Evolutionary conservation across 2,329 filamentous ascomycete genomes (phyloP).

Genomic region (Phialophora chinensis): DNA sequence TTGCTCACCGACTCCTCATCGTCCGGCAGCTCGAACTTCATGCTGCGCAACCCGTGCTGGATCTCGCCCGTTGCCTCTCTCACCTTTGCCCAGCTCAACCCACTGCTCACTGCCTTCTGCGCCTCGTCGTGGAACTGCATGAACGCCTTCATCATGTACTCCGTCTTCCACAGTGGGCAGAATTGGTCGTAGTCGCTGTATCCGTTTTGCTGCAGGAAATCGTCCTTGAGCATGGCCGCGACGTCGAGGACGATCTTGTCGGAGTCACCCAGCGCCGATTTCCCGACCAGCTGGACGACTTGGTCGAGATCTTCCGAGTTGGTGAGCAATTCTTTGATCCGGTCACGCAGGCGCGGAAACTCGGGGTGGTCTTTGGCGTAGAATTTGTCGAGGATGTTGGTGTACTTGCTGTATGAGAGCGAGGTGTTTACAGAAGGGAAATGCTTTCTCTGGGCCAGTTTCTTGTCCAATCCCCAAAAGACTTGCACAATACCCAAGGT

Average conservation of each 20-base stretch:
- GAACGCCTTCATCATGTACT: slow-evolving; percentile 99
- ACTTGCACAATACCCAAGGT: slow-evolving; percentile 98
- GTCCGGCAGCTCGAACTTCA: slow-evolving; percentile 95
- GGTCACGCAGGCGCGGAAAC: slow-evolving; percentile 89
- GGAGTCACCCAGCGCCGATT: slow-evolving; percentile 90
- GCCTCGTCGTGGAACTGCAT: slow-evolving; percentile 97
- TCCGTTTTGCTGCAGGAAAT: slow-evolving; percentile 98
- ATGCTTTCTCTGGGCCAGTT: slow-evolving; percentile 97
- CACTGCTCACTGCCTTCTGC: slow-evolving; percentile 91
- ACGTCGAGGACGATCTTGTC: slow-evolving; percentile 99
- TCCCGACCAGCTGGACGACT: slow-evolving; percentile 97
- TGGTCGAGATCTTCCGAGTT: slow-evolving; percentile 98
- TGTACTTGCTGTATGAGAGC: slow-evolving; percentile 97
- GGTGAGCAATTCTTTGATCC: slow-evolving; percentile 89
- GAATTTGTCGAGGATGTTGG: slow-evolving; percentile 82
- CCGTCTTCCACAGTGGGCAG: slow-evolving; percentile 99
- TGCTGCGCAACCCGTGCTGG: slow-evolving; percentile 80
- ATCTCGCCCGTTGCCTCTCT: slow-evolving; percentile 88
- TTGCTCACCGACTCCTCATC: slow-evolving; percentile 81
- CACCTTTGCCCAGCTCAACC: slow-evolving; percentile 90
- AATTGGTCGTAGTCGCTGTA: slow-evolving; percentile 99
- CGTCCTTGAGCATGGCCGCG: slow-evolving; percentile 90
- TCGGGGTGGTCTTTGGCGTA: slow-evolving; percentile 94
- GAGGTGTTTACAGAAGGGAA: slow-evolving; percentile 98
- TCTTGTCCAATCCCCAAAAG: slow-evolving; percentile 99